phyloP scores from a whole-genome alignment of 331 rosid species.

The Malus hybrid region DNA sequence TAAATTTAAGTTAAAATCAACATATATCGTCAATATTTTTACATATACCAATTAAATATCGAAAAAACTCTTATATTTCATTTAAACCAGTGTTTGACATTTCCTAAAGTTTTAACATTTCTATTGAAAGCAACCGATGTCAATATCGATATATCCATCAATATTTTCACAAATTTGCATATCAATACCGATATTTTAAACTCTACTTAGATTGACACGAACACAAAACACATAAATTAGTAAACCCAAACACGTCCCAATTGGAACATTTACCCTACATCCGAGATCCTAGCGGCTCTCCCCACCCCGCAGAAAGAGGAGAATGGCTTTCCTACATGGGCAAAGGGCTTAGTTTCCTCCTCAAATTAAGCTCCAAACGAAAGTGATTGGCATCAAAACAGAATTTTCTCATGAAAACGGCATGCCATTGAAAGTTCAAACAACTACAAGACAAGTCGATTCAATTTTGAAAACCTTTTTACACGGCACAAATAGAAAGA shows the following conservation, averaged over 20 bases:
- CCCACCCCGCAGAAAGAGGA: neutral
- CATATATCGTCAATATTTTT: no score
- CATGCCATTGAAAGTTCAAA: slow-evolving; percentile 2
- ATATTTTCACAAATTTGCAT: no score
- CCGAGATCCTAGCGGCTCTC: neutral
- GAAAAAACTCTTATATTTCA: no score
- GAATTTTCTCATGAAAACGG: neutral
- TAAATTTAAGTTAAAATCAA: no score
- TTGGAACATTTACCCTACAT: neutral
- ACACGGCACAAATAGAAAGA: no score
- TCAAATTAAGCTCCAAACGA: neutral
- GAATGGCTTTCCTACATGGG: neutral
- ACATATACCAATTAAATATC: no score
- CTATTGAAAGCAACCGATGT: no score
- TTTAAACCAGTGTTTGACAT: no score
- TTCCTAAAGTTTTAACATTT: no score
- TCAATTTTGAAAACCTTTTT: slow-evolving; percentile 1
- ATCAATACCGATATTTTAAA: no score
- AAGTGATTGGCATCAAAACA: neutral
- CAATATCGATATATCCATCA: no score
- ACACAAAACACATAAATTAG: neutral
- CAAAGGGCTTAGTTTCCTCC: neutral
- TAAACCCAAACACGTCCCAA: neutral
- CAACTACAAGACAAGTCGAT: neutral
- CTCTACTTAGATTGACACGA: neutral